These are phyloP conservation scores for Sophora flavescens DNA, from an alignment of 306 rosid species.

Conservation along the genomic window DNA sequence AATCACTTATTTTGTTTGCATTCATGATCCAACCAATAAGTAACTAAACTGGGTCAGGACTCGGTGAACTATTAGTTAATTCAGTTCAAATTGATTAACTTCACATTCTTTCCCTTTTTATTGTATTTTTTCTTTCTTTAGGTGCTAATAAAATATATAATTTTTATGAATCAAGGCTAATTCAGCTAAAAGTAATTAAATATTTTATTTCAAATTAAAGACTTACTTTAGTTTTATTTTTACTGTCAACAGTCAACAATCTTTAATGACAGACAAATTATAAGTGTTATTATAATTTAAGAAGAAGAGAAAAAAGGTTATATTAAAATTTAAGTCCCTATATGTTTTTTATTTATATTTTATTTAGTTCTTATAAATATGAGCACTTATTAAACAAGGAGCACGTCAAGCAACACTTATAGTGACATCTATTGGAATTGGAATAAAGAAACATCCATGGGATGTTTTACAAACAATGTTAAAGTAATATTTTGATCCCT, in stretches of 20 bases:
- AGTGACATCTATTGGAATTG: too few relatives aligned
- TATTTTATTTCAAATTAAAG: not conserved
- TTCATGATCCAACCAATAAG: slow-evolving; percentile 18
- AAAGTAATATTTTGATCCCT: too few relatives aligned
- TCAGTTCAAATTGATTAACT: not conserved
- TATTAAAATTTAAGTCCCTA: too few relatives aligned
- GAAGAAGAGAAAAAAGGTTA: not conserved
- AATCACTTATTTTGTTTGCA: not conserved
- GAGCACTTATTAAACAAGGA: too few relatives aligned
- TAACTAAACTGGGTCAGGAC: not conserved
- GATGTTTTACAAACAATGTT: too few relatives aligned
- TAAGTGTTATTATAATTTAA: not conserved
- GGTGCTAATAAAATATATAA: not conserved
- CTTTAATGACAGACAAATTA: not conserved
- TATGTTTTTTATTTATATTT: too few relatives aligned
- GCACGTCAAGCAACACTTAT: too few relatives aligned
- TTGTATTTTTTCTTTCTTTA: not conserved
- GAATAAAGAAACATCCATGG: too few relatives aligned
- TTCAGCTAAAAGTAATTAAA: not conserved
- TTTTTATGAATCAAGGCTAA: not conserved
- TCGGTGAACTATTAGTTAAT: not conserved
- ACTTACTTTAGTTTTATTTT: not conserved
- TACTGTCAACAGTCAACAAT: slow-evolving; percentile 1
- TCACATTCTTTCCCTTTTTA: not conserved
- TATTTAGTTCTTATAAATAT: too few relatives aligned